Conservation (phyloP, 768 basidiomycete species). For the Tulasnella sp. region DNA sequence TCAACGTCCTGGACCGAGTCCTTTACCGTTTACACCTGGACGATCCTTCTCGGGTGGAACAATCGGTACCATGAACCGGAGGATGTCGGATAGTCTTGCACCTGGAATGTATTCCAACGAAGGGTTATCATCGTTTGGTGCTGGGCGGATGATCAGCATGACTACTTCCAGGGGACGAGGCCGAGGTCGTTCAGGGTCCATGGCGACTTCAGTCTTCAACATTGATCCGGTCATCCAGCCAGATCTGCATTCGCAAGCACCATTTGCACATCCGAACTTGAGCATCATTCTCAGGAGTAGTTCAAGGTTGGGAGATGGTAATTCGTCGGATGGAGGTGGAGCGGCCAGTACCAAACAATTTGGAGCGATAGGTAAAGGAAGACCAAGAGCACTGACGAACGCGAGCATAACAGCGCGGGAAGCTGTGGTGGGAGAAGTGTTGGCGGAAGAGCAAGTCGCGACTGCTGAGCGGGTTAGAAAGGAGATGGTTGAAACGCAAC, state of each 20-base stretch:
- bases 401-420: slow-evolving; percentile 33
- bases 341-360: not conserved
- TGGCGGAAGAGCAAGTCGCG: slow-evolving; percentile 55
- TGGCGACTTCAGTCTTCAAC: not conserved
- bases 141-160: slow-evolving; percentile 3
- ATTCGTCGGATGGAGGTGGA: not conserved
- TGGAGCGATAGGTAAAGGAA: not conserved
- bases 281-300: slow-evolving; percentile 10
- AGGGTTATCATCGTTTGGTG: not conserved
- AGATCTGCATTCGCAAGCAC: slow-evolving; percentile 9
- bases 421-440: slow-evolving; percentile 53
- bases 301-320: not conserved
- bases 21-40: not conserved
- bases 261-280: slow-evolving; percentile 13
- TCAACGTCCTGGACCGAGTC: slow-evolving; percentile 8
- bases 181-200: slow-evolving; percentile 4
- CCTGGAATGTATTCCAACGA: not conserved
- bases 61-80: not conserved
- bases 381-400: not conserved
- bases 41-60: slow-evolving; percentile 10
- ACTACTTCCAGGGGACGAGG: not conserved
- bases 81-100: slow-evolving; percentile 5
- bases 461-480: slow-evolving; percentile 41
- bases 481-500: slow-evolving; percentile 28
- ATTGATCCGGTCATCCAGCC: slow-evolving; percentile 10